phyloP scores from a whole-genome alignment of 1,284 basidiomycete species.

The Athelia sp. region DNA sequence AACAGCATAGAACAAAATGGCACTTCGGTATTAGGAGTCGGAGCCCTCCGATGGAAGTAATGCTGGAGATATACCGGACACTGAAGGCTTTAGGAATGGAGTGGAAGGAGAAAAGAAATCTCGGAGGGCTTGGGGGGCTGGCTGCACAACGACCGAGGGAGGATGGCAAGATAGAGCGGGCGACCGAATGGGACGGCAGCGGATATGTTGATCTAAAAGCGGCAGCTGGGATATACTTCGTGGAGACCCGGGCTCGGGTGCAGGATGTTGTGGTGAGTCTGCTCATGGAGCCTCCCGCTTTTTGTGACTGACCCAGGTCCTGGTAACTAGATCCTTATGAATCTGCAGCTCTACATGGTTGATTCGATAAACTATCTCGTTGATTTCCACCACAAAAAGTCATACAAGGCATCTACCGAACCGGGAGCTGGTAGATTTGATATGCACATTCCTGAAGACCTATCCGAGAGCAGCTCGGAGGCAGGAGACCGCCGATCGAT shows the following conservation, averaged over 20 bases:
- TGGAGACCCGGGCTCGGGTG: conserved; percentile 89
- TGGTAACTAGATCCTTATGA: conserved; percentile 78
- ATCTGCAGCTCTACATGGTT: conserved; percentile 94
- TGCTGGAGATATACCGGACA: conserved; percentile 97
- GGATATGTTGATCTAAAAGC: conserved; percentile 62
- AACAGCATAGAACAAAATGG: conserved; percentile 80
- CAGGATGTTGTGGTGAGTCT: conserved; percentile 82
- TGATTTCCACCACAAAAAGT: conserved; percentile 96
- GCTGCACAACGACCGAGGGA: conserved; percentile 15
- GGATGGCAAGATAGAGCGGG: conserved; percentile 55
- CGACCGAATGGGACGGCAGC: conserved; percentile 57
- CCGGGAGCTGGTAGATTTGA: conserved; percentile 65
- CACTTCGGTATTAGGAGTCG: conserved; percentile 97
- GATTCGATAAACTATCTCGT: conserved; percentile 96
- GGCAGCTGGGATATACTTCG: conserved; percentile 81
- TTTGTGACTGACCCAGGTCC: conserved; percentile 4
- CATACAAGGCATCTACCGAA: conserved; percentile 67
- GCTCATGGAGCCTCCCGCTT: conserved; percentile 1
- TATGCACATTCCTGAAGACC: conserved; percentile 47
- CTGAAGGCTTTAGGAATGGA: conserved; percentile 94
- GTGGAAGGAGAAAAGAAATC: conserved; percentile 82
- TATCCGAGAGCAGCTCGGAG: conserved; percentile 45
- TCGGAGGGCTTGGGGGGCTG: conserved; percentile 63
- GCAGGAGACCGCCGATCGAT: conserved; percentile 36
- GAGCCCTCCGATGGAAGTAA: conserved; percentile 97